phyloP scores from a whole-genome alignment of 2,329 filamentous ascomycete genomes.

The Mollisia scopiformis region DNA sequence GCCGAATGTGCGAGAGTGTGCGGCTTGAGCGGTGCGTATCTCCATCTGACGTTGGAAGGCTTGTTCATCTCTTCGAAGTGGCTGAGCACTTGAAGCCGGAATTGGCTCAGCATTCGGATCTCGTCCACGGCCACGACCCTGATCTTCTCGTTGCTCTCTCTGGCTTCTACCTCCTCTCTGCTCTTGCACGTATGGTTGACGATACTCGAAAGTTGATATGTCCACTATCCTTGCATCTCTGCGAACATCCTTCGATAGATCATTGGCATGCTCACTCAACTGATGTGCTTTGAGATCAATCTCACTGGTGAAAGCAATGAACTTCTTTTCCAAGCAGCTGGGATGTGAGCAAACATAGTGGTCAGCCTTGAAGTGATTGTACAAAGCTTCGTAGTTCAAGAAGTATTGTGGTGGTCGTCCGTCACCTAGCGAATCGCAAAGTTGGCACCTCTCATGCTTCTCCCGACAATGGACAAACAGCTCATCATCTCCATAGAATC shows the following conservation, averaged over 20 bases:
- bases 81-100: constrained; percentile 76
- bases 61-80: constrained; percentile 81
- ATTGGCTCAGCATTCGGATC: constrained; percentile 86
- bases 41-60: constrained; percentile 92
- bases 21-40: constrained; percentile 84
- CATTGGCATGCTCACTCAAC: constrained; percentile 77
- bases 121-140: constrained; percentile 66
- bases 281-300: constrained; percentile 96
- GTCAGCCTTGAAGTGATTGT: constrained; percentile 83
- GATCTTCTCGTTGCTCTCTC: constrained; percentile 42
- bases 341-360: constrained; percentile 84
- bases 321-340: constrained; percentile 95
- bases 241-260: constrained; percentile 79
- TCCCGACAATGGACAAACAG: constrained; percentile 91
- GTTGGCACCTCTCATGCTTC: constrained; percentile 92
- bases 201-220: constrained; percentile 82
- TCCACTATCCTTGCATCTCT: constrained; percentile 85
- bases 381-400: constrained; percentile 82
- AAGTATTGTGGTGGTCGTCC: constrained; percentile 79
- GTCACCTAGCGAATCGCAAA: constrained; percentile 70
- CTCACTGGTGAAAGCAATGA: constrained; percentile 93
- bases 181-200: constrained; percentile 69
- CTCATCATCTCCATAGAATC: constrained; percentile 96
- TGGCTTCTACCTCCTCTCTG: constrained; percentile 50
- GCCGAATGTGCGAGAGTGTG: constrained; percentile 80